Conservation (phyloP, 2,329 filamentous ascomycete genomes). For the Stachybotrys elegans region DNA sequence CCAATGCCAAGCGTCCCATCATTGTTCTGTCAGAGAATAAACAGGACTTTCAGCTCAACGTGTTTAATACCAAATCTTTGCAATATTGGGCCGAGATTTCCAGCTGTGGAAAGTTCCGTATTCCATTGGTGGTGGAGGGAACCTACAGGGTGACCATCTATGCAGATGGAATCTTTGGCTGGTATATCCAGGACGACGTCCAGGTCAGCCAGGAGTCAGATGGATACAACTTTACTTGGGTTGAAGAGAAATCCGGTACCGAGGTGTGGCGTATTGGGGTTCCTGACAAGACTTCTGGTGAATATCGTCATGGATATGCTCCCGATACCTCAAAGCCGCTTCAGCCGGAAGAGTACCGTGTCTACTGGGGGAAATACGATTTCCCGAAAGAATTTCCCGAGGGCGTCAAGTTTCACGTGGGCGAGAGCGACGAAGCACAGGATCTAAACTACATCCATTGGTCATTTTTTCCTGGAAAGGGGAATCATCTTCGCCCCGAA, state of each 20-base stretch:
- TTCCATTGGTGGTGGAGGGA: slow-evolving; percentile 11
- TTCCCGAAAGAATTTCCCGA: slow-evolving; percentile 52
- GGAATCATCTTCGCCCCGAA: slow-evolving; percentile 36
- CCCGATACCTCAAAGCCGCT: slow-evolving; percentile 41
- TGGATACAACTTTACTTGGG: slow-evolving; percentile 5
- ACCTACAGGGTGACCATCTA: slow-evolving; percentile 13
- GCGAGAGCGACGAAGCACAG: slow-evolving; percentile 36
- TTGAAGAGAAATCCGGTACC: slow-evolving; percentile 9
- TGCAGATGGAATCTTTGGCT: slow-evolving; percentile 13
- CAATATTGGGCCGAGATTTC: slow-evolving; percentile 57
- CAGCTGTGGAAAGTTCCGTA: slow-evolving; percentile 26
- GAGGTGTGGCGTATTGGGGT: slow-evolving; percentile 13
- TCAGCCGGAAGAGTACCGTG: slow-evolving; percentile 48
- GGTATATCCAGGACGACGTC: slow-evolving; percentile 25
- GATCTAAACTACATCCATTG: slow-evolving; percentile 61
- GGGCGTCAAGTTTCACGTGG: slow-evolving; percentile 51
- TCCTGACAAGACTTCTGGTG: slow-evolving; percentile 50
- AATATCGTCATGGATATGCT: slow-evolving; percentile 52
- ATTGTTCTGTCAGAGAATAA: slow-evolving; percentile 40
- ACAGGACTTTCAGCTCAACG: slow-evolving; percentile 30
- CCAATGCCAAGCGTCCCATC: slow-evolving; percentile 28
- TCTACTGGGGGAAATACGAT: slow-evolving; percentile 57
- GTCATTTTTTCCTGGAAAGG: slow-evolving; percentile 54
- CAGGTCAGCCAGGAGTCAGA: slow-evolving; percentile 26
- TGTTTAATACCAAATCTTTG: slow-evolving; percentile 42